Evolutionary conservation across 768 basidiomycete species (phyloP).

Genomic region (Boletales sp.): DNA sequence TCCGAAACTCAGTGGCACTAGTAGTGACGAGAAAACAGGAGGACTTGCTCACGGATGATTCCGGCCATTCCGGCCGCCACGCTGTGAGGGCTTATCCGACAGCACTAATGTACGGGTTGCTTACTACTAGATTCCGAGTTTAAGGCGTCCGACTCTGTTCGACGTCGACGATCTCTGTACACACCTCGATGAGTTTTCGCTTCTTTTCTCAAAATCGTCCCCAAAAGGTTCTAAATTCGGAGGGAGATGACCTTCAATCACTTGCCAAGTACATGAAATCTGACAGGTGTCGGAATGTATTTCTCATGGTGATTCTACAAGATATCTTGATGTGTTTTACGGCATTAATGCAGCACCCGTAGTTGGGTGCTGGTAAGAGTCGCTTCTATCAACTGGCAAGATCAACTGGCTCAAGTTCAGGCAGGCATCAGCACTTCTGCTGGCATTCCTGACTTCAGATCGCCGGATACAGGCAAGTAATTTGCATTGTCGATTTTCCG

Average conservation of each 20-base stretch:
- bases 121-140: too few relatives aligned
- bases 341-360: conserved; percentile 2
- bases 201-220: conserved; percentile 1
- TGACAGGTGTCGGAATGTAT: conserved; percentile 60
- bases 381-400: background rate
- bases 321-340: background rate
- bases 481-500: background rate
- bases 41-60: too few relatives aligned
- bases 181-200: conserved; percentile 12
- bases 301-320: conserved; percentile 57
- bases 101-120: too few relatives aligned
- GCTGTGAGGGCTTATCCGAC: too few relatives aligned
- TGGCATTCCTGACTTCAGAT: conserved; percentile 88
- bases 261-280: conserved; percentile 71
- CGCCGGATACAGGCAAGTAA: conserved; percentile 70
- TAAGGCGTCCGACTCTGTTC: too few relatives aligned
- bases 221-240: conserved; percentile 19
- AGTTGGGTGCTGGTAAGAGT: conserved; percentile 67
- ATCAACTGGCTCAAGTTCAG: conserved; percentile 1
- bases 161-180: background rate
- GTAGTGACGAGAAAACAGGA: too few relatives aligned
- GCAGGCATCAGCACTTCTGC: conserved; percentile 74
- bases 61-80: too few relatives aligned
- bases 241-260: conserved; percentile 37
- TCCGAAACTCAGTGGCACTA: too few relatives aligned